Conservation (phyloP, 108 stramenopile species). For the Cyclotella choctawhatcheeana region DNA sequence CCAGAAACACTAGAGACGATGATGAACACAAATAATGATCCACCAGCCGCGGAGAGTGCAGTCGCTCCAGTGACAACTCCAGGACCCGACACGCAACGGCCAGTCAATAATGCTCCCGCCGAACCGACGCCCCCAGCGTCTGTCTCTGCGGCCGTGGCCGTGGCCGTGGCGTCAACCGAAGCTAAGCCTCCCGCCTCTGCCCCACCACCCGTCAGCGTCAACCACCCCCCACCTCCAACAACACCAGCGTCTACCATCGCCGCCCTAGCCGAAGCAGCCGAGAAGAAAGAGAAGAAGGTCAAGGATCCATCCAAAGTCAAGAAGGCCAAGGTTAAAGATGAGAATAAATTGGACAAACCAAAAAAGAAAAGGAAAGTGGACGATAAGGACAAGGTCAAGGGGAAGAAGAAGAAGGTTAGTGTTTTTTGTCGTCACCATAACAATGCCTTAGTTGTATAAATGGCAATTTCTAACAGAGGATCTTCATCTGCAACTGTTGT, state of each 20-base stretch:
- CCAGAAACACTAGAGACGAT: too few species aligned
- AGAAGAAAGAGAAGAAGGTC: constrained; percentile 18
- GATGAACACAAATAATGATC: too few species aligned
- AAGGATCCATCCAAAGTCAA: neutral
- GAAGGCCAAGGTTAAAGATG: neutral
- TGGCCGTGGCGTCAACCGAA: neutral
- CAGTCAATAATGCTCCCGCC: too few species aligned
- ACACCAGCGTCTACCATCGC: neutral
- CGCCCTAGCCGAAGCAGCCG: neutral
- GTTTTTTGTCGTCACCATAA: neutral
- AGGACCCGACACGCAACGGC: too few species aligned
- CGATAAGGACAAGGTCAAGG: constrained; percentile 24
- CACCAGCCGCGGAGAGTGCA: too few species aligned
- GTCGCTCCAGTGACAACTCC: too few species aligned
- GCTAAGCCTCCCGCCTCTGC: neutral
- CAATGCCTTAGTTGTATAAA: too few species aligned
- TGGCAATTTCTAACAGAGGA: too few species aligned
- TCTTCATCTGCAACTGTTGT: too few species aligned
- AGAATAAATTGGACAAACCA: constrained; percentile 22
- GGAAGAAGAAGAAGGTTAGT: constrained; percentile 38
- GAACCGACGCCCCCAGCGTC: neutral
- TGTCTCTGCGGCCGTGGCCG: neutral
- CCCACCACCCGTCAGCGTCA: neutral
- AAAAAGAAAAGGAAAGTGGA: constrained; percentile 5
- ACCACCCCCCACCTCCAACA: neutral